phyloP scores from a whole-genome alignment of 805 yeast species.

The Naumovozyma baii region DNA sequence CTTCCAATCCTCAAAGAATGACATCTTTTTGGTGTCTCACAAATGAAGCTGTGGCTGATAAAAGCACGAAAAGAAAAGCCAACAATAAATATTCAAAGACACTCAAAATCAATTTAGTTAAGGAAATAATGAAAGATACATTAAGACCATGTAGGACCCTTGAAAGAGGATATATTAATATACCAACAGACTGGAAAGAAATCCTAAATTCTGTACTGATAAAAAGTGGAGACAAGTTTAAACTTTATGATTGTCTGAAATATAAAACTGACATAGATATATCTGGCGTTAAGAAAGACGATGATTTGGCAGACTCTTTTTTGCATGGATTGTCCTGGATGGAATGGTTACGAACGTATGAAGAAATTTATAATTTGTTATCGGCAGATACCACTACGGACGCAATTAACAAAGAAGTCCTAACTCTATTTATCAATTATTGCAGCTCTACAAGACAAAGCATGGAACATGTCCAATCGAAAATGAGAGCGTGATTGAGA shows the following conservation, averaged over 20 bases:
- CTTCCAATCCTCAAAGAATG: slow-evolving; percentile 27
- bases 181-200: background rate
- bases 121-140: slow-evolving; percentile 1
- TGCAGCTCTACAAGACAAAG: background rate
- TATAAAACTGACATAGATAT: background rate
- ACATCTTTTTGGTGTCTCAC: slow-evolving; percentile 19
- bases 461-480: background rate
- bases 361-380: slow-evolving; percentile 1
- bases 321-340: slow-evolving; percentile 48
- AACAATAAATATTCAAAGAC: slow-evolving; percentile 2
- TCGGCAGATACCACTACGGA: slow-evolving; percentile 3
- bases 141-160: no score
- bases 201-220: background rate
- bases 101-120: slow-evolving; percentile 2
- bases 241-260: slow-evolving; percentile 59
- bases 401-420: background rate
- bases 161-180: background rate
- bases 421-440: background rate
- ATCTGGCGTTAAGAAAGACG: slow-evolving; percentile 38
- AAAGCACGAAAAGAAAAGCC: background rate
- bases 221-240: background rate
- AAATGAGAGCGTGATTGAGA: background rate
- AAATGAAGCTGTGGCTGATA: background rate
- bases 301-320: slow-evolving; percentile 59
- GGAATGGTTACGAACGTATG: slow-evolving; percentile 30